Base-by-base conservation (phyloP, 2,329 filamentous ascomycete genomes). In the Fonsecaea nubica region DNA sequence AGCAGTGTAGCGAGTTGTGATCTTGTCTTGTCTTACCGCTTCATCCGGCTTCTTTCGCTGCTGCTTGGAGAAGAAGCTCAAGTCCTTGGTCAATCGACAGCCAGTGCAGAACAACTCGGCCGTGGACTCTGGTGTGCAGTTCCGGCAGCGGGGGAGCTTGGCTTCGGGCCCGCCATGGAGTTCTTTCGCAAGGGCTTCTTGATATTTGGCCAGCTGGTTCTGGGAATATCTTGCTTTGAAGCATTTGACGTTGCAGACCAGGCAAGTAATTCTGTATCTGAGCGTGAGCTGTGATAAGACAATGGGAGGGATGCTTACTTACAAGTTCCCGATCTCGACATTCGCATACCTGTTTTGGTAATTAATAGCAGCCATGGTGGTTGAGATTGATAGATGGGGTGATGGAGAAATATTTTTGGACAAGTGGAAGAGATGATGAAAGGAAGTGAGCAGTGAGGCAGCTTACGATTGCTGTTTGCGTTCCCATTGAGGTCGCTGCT, bases 31-130 rank as follows among this genome's bases (percentile, higher is more conserved):
- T 40, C 82, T 67, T 80, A 84, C 83, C 32, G 80, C 80, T 45
- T 71, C 73, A 64, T 83, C 83, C 1, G 79, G 77, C 48, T 81
- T 79, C 33, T 72, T 76, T 13, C 84, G 78, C 75, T 85, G 81
- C 6, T 70, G 70, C 68, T 84, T 86, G 18, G 81, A 80, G 69
- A 86, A 88, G 0, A 77, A 76, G 5, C 83, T 80, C 1, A 85
- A 64, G 0, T 78, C 76, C 70, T 85, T 85, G 1, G 75, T 78
- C 63, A 78, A 72, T 21, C 78, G 73, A 71, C 86, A 87, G 42
- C 80, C 75, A 36, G 69, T 72, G 70, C 85, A 87, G 8, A 77
- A 75, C 33, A 86, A 72, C 69, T 87, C 85, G 3, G 78, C 74
- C 1, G 77, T 68, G 55, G 80, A 79, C 12, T 72, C 71, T 4